Base-by-base conservation (phyloP, 345 rosid genomes). In the Sonneratia caseolaris region DNA sequence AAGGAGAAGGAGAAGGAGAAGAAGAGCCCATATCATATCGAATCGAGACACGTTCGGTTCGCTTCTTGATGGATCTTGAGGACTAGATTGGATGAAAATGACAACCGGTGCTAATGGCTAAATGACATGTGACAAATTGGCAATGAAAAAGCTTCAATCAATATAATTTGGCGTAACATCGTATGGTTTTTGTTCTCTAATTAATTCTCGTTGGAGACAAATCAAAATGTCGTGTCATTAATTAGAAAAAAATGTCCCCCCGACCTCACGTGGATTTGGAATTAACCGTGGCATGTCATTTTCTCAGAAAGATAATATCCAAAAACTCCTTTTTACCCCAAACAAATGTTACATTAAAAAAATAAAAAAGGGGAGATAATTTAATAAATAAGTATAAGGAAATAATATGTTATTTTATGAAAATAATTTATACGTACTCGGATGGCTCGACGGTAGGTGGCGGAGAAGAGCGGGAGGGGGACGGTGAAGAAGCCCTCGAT, bases 401-500 rank as follows among this genome's bases (percentile, higher is more conserved):
- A 13, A 3, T 13, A 53, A 53, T 18, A 4, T 11, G 1, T 64
- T 27, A 64, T 16, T 27, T 37, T 64, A 64, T 64, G 36, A 2
- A 19, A 15, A 37, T 66, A 59, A 59, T 21, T 59, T 4, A 66
- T 66, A 45, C 69, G 5, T 87, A 74, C 77, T 32, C 47, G 79
- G 74, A 92, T 91, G 45, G 99, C 99, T 59, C 88, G 86, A 43
- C 91, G 86, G 81, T 96, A 92, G 56, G 97, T 87, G 78, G 88
- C 66, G 77, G 97, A 96, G 76, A 96, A 86, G 69, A 96, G 79
- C 16, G 90, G 88, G n/a, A 93, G 32, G 72, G 98, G 96, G 27
- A 96, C 68, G 24, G 89, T 81, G 87, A 96, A 96, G 74, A 96
- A 96, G 73, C 97, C 99, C 79, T 96, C 99, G 69, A 96, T 92